Conservation (phyloP, 805 yeast species). For the Yarrowia sp. region DNA sequence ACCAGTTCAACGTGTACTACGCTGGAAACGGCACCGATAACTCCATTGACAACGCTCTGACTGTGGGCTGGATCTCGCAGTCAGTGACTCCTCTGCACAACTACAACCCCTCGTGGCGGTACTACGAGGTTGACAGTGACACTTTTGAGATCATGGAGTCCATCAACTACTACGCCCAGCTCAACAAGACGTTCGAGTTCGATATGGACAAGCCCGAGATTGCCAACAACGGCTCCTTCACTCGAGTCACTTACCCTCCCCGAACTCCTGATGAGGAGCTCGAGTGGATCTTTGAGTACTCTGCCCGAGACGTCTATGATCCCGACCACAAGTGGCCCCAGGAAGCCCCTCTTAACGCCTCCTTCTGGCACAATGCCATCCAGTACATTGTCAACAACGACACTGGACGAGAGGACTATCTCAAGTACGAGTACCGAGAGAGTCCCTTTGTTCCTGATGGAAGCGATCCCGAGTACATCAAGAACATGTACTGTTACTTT, state of each 20-base stretch:
- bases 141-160: conserved; percentile 61
- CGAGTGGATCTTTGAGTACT: conserved; percentile 58
- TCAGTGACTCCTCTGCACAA: conserved; percentile 60
- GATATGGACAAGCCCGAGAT: conserved; percentile 21
- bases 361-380: conserved; percentile 53
- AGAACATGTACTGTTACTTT: conserved; percentile 42
- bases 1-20: conserved; percentile 61
- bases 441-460: conserved; percentile 55
- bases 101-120: conserved; percentile 69
- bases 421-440: conserved; percentile 48
- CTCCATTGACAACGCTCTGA: conserved; percentile 43
- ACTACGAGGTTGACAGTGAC: conserved; percentile 60
- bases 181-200: conserved; percentile 49
- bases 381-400: conserved; percentile 42
- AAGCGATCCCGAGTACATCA: conserved; percentile 37
- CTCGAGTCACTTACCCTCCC: conserved; percentile 26
- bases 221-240: conserved; percentile 4
- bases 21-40: conserved; percentile 46
- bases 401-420: conserved; percentile 45
- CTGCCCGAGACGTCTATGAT: conserved; percentile 39
- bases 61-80: conserved; percentile 63
- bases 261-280: conserved; percentile 45
- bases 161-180: conserved; percentile 55
- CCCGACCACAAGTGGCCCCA: conserved; percentile 59
- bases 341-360: conserved; percentile 58